A percentile compares a stretch with the other conserved stretches of the same genome.
These are phyloP conservation scores for Nitzschia sp. DNA, from an alignment of 108 stramenopile species.

Conservation along the genomic window DNA sequence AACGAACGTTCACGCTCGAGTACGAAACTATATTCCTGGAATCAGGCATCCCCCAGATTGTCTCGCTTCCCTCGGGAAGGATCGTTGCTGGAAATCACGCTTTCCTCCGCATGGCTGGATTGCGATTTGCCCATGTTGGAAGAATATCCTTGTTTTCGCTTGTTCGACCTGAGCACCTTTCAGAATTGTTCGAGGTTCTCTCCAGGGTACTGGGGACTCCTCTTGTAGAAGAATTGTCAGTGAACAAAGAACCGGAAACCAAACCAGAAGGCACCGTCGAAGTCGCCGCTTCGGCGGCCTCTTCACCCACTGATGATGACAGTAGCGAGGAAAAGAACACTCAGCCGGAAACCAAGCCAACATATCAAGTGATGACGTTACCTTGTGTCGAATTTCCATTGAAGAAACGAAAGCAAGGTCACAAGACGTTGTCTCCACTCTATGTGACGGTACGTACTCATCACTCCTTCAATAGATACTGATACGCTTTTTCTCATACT, in stretches of 20 bases:
- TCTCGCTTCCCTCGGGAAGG: slow-evolving; percentile 73
- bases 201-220: slow-evolving; percentile 49
- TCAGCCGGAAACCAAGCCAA: background rate
- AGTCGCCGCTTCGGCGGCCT: background rate
- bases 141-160: slow-evolving; percentile 76
- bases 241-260: background rate
- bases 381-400: slow-evolving; percentile 49
- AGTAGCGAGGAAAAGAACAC: background rate
- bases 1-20: slow-evolving; percentile 57
- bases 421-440: background rate
- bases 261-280: background rate
- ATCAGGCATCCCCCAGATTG: slow-evolving; percentile 77
- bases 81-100: slow-evolving; percentile 80
- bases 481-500: background rate
- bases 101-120: slow-evolving; percentile 63
- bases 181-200: slow-evolving; percentile 77
- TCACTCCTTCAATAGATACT: too few relatives aligned
- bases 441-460: slow-evolving; percentile 1
- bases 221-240: background rate
- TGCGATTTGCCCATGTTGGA: slow-evolving; percentile 51
- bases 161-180: slow-evolving; percentile 65
- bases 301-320: slow-evolving; percentile 7
- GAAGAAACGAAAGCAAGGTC: slow-evolving; percentile 13
- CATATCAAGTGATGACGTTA: slow-evolving; percentile 44
- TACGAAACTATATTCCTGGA: slow-evolving; percentile 77